These are phyloP conservation scores for Cicer chorassanicum DNA, from an alignment of 306 rosid genomes.

Conservation along the genomic window DNA sequence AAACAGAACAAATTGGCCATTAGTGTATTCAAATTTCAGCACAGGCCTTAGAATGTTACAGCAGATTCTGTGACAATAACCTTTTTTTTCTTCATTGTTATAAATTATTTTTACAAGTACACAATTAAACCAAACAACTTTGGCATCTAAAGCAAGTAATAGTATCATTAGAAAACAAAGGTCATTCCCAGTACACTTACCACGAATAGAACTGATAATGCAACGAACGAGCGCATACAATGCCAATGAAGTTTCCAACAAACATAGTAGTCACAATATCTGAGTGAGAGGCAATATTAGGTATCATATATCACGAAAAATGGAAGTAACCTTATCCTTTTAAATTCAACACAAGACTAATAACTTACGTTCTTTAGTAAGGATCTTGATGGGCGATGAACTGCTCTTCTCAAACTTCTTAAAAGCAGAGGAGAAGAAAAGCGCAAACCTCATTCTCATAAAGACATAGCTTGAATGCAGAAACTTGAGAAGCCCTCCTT, in stretches of 20 bases:
- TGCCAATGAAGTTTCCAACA: constrained; percentile 91
- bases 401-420: constrained; percentile 46
- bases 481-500: constrained; percentile 85
- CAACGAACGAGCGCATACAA: constrained; percentile 87
- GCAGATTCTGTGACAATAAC: constrained; percentile 2
- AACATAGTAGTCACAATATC: constrained; percentile 93
- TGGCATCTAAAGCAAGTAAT: constrained; percentile 23
- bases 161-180: constrained; percentile 13
- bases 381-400: constrained; percentile 64
- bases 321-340: constrained; percentile 19
- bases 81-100: background rate
- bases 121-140: constrained; percentile 34
- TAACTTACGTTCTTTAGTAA: constrained; percentile 70
- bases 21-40: background rate
- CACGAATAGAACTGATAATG: constrained; percentile 97
- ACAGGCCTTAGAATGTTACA: background rate
- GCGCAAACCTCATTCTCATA: constrained; percentile 58
- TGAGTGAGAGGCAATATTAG: constrained; percentile 49
- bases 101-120: background rate
- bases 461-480: constrained; percentile 63
- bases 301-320: constrained; percentile 23
- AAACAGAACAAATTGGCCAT: constrained; percentile 15
- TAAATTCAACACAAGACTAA: constrained; percentile 28
- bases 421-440: constrained; percentile 53
- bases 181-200: constrained; percentile 59